A percentile compares a stretch with the other conserved stretches of the same genome.
These are phyloP conservation scores for Oxyria digyna DNA, from an alignment of 148 eudicot species.

Conservation along the genomic window DNA sequence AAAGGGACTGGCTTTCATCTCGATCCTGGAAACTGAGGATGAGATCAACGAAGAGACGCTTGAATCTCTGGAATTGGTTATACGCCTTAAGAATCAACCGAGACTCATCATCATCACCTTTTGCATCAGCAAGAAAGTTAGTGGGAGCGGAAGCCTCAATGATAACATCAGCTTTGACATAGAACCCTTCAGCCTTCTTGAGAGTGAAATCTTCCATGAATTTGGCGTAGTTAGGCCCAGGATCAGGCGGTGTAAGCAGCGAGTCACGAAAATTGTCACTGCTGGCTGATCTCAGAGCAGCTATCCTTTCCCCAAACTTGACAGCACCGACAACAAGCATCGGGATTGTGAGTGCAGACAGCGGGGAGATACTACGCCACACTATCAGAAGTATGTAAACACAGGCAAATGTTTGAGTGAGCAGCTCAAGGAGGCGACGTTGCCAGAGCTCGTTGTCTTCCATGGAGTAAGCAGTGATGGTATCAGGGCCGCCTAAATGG, in stretches of 20 bases:
- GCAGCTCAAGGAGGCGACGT: slow-evolving; percentile 29
- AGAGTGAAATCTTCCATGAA: slow-evolving; percentile 39
- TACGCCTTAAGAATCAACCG: slow-evolving; percentile 15
- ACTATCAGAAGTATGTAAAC: slow-evolving; percentile 24
- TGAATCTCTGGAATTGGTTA: slow-evolving; percentile 27
- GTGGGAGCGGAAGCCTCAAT: slow-evolving; percentile 21
- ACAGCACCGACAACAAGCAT: slow-evolving; percentile 24
- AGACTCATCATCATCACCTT: not conserved
- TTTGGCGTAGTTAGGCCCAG: slow-evolving; percentile 44
- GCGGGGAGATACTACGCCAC: slow-evolving; percentile 17
- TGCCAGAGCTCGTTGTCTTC: slow-evolving; percentile 35
- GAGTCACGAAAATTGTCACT: slow-evolving; percentile 26
- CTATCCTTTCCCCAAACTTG: slow-evolving; percentile 33
- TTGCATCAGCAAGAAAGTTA: not conserved
- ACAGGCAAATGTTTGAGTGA: slow-evolving; percentile 16
- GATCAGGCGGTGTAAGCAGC: slow-evolving; percentile 24
- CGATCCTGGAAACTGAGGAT: slow-evolving; percentile 39
- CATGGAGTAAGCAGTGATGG: slow-evolving; percentile 22
- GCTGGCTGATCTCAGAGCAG: slow-evolving; percentile 30
- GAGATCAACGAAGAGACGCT: slow-evolving; percentile 38
- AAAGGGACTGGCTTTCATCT: slow-evolving; percentile 20
- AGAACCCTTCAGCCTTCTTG: slow-evolving; percentile 32
- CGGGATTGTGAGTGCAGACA: slow-evolving; percentile 15
- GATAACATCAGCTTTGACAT: slow-evolving; percentile 20
- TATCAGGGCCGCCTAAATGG: slow-evolving; percentile 23